Conservation (phyloP, 495 filamentous ascomycete genomes). For the Penicillium cataractarum region DNA sequence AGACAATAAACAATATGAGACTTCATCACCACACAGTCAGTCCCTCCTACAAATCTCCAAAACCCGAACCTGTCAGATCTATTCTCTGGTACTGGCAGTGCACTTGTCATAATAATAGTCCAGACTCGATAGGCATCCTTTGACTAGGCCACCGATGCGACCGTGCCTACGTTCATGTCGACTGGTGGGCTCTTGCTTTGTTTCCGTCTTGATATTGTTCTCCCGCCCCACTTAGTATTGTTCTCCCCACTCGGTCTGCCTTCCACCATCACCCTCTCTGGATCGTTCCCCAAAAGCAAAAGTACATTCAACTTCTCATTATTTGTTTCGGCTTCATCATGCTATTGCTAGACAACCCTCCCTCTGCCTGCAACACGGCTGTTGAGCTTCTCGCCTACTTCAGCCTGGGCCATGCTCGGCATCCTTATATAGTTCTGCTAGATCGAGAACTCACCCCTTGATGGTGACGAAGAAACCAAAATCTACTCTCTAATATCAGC, state of each 20-base stretch:
- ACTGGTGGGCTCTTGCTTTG: conserved; percentile 9
- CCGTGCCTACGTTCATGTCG: too few species aligned
- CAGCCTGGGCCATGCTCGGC: neutral
- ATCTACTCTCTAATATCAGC: neutral
- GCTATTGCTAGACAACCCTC: conserved; percentile 2
- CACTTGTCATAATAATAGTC: neutral
- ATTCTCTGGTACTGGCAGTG: neutral
- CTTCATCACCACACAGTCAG: neutral
- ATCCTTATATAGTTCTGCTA: conserved; percentile 12
- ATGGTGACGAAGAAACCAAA: neutral
- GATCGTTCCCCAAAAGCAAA: neutral
- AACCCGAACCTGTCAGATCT: neutral
- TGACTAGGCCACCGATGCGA: neutral
- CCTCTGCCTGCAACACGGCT: neutral
- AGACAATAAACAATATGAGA: neutral
- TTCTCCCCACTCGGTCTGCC: conserved; percentile 17
- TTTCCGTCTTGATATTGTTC: conserved; percentile 32
- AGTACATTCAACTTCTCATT: conserved; percentile 16
- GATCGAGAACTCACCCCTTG: neutral
- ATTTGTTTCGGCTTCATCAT: conserved; percentile 36
- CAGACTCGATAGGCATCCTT: neutral
- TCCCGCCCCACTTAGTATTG: conserved; percentile 30
- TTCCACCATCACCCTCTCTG: conserved; percentile 6
- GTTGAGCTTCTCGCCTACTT: neutral
- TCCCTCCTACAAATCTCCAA: neutral